phyloP scores from a whole-genome alignment of 2,329 filamentous ascomycete species.

The Ceratocystiopsis brevicomis region DNA sequence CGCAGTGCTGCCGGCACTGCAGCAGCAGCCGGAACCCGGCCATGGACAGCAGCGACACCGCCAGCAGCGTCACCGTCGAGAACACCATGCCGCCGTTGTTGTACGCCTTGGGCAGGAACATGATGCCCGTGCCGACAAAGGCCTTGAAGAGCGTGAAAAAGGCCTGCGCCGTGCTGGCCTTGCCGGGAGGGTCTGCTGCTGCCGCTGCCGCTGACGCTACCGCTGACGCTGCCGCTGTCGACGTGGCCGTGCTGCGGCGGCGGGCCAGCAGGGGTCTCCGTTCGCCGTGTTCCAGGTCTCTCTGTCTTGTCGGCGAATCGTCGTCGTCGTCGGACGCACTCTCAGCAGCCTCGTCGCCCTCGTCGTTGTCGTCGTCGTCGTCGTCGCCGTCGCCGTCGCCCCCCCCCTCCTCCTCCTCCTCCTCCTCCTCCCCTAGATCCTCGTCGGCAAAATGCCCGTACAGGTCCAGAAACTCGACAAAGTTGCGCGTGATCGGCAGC shows the following conservation, averaged over 20 bases:
- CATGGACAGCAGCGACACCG: constrained; percentile 46
- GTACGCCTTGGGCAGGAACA: constrained; percentile 66
- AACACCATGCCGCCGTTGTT: constrained; percentile 62
- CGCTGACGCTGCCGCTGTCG: constrained; percentile 30
- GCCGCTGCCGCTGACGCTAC: constrained; percentile 26
- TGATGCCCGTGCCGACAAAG: constrained; percentile 64
- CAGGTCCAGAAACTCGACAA: constrained; percentile 56
- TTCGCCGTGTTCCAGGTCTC: background rate
- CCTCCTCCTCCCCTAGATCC: constrained; percentile 33
- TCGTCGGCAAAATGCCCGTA: constrained; percentile 65
- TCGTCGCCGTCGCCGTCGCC: constrained; percentile 20
- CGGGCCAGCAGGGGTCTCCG: constrained; percentile 4
- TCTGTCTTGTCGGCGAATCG: constrained; percentile 10
- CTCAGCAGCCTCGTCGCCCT: constrained; percentile 27
- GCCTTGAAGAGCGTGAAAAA: constrained; percentile 67
- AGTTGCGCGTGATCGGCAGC: constrained; percentile 44
- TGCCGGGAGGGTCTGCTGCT: constrained; percentile 11
- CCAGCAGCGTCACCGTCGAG: constrained; percentile 47
- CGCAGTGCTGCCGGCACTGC: constrained; percentile 42
- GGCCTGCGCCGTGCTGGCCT: constrained; percentile 44
- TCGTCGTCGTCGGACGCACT: constrained; percentile 1
- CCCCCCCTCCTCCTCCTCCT: constrained; percentile 17
- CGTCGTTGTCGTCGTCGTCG: constrained; percentile 9
- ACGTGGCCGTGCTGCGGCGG: background rate
- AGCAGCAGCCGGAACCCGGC: constrained; percentile 55